Conservation (phyloP, 805 yeast species). For the Sugiyamaella lignohabitans region DNA sequence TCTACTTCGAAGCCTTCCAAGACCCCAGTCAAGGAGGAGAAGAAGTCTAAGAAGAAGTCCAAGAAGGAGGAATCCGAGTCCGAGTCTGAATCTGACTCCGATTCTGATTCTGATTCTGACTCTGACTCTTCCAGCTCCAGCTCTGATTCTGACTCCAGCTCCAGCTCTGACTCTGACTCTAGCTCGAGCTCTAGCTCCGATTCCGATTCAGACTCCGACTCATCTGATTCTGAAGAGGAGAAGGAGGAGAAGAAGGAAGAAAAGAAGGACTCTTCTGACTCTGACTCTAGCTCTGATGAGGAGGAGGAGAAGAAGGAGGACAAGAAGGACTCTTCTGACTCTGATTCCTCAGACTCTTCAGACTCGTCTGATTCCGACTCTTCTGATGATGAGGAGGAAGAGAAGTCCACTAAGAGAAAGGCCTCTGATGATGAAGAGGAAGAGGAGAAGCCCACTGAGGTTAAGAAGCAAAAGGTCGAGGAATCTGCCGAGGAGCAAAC, state of each 20-base stretch:
- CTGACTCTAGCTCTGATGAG: slow-evolving; percentile 28
- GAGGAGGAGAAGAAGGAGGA: slow-evolving; percentile 7
- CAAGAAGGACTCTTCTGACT: slow-evolving; percentile 6
- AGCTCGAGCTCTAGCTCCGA: slow-evolving; percentile 25
- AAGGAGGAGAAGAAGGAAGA: slow-evolving; percentile 10
- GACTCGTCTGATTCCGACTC: slow-evolving; percentile 24
- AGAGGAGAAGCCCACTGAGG: slow-evolving; percentile 38
- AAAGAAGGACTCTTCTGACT: slow-evolving; percentile 25
- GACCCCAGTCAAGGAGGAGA: slow-evolving; percentile 17
- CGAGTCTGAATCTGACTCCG: slow-evolving; percentile 15
- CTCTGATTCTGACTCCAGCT: slow-evolving; percentile 11
- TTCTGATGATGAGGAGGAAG: slow-evolving; percentile 22
- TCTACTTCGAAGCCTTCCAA: slow-evolving; percentile 17
- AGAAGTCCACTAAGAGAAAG: slow-evolving; percentile 23
- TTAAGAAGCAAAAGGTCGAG: slow-evolving; percentile 48
- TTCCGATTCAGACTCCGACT: slow-evolving; percentile 25
- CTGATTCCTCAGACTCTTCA: slow-evolving; percentile 27
- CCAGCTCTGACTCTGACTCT: slow-evolving; percentile 26
- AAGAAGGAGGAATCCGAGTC: slow-evolving; percentile 43
- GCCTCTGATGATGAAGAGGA: slow-evolving; percentile 37
- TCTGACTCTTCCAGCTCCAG: slow-evolving; percentile 17
- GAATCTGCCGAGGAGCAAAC: slow-evolving; percentile 53
- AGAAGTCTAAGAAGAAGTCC: slow-evolving; percentile 35
- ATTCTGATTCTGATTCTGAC: slow-evolving; percentile 27
- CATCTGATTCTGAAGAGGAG: slow-evolving; percentile 12